phyloP scores from a whole-genome alignment of 2,329 filamentous ascomycete species.

The Corinectria fuckeliana region DNA sequence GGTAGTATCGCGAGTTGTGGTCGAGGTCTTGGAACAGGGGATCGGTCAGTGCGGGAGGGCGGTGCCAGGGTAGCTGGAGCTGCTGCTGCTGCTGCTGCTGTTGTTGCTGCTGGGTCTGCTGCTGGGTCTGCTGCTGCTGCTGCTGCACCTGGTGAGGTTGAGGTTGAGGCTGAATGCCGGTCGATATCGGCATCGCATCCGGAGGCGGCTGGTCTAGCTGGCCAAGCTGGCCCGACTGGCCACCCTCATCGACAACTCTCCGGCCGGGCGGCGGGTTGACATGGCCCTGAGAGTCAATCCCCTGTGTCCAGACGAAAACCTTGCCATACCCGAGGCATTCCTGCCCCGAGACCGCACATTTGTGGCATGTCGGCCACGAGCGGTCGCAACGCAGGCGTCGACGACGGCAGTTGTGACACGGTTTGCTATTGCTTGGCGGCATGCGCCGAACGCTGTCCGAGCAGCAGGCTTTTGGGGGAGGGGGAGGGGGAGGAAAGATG shows the following conservation, averaged over 20 bases:
- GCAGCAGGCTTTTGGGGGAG: slow-evolving; percentile 28
- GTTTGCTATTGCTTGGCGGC: slow-evolving; percentile 48
- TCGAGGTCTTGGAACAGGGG: slow-evolving; percentile 62
- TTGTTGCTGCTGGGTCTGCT: background rate
- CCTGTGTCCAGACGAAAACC: slow-evolving; percentile 65
- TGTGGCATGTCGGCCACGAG: slow-evolving; percentile 64
- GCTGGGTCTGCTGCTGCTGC: slow-evolving; percentile 4
- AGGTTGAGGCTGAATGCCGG: background rate
- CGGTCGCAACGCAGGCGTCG: slow-evolving; percentile 67
- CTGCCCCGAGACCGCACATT: slow-evolving; percentile 61
- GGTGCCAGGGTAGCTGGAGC: slow-evolving; percentile 32
- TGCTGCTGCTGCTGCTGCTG: slow-evolving; percentile 7
- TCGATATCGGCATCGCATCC: slow-evolving; percentile 15
- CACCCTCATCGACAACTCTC: slow-evolving; percentile 29
- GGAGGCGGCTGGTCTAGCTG: slow-evolving; percentile 9
- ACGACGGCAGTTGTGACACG: slow-evolving; percentile 68
- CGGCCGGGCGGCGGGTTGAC: slow-evolving; percentile 43
- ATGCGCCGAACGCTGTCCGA: slow-evolving; percentile 41
- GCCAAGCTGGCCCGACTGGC: background rate
- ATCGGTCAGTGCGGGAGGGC: slow-evolving; percentile 51
- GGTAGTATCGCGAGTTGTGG: slow-evolving; percentile 52
- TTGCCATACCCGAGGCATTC: slow-evolving; percentile 68
- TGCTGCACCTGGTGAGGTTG: background rate
- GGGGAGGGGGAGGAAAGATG: slow-evolving; percentile 11
- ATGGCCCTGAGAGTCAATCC: slow-evolving; percentile 57